A percentile compares a stretch with the other conserved stretches of the same genome.
phyloP scores from a whole-genome alignment of 2,329 filamentous ascomycete genomes.

The Monosporascus ibericus region DNA sequence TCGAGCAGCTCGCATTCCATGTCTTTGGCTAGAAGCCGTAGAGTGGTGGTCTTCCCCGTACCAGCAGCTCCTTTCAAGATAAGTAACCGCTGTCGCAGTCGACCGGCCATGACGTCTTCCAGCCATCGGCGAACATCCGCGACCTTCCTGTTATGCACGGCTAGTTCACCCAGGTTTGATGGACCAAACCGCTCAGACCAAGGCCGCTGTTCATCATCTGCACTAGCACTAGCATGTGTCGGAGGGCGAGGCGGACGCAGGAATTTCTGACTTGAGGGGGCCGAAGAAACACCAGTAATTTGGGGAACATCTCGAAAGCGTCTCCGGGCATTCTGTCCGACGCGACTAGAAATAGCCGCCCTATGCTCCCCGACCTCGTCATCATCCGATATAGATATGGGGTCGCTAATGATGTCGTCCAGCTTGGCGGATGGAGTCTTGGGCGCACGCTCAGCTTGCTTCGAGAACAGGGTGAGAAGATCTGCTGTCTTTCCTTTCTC shows the following conservation, averaged over 20 bases:
- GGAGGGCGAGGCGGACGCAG: slow-evolving; percentile 34
- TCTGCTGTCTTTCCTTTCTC: slow-evolving; percentile 51
- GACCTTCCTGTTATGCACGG: slow-evolving; percentile 92
- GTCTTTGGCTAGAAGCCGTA: slow-evolving; percentile 71
- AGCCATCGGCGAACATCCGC: slow-evolving; percentile 81
- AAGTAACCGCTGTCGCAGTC: slow-evolving; percentile 64
- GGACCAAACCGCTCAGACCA: slow-evolving; percentile 88
- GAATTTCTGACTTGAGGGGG: slow-evolving; percentile 44
- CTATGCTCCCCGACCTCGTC: slow-evolving; percentile 49
- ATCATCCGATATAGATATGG: slow-evolving; percentile 58
- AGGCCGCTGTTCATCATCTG: slow-evolving; percentile 58
- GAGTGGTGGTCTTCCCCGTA: slow-evolving; percentile 85
- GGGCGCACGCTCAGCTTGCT: slow-evolving; percentile 47
- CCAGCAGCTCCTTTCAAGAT: slow-evolving; percentile 88
- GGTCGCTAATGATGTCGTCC: slow-evolving; percentile 48
- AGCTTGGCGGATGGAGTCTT: slow-evolving; percentile 27
- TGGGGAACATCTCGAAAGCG: slow-evolving; percentile 36
- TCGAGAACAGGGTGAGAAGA: slow-evolving; percentile 55
- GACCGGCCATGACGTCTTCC: slow-evolving; percentile 62
- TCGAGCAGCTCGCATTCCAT: slow-evolving; percentile 74
- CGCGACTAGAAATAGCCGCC: slow-evolving; percentile 45
- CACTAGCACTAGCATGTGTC: slow-evolving; percentile 15
- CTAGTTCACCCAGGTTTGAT: slow-evolving; percentile 69
- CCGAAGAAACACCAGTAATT: slow-evolving; percentile 14
- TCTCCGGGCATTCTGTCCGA: slow-evolving; percentile 51